Base-by-base conservation (phyloP, 805 yeast genomes). In the Yarrowia sp. region DNA sequence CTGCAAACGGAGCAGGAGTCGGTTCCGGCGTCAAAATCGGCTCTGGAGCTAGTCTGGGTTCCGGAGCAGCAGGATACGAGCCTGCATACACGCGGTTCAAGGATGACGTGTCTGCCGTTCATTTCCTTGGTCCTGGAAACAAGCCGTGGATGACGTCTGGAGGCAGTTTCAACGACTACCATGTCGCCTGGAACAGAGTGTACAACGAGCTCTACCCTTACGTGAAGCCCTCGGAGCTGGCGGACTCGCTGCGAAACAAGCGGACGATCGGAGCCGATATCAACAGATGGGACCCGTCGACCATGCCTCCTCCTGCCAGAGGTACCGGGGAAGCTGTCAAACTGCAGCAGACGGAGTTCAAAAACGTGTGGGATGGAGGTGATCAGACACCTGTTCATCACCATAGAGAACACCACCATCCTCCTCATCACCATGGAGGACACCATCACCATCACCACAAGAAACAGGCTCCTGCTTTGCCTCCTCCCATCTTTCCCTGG, bases 71-170 rank as follows among this genome's bases (percentile, higher is more conserved):
- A 75, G 89, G 91, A 78, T 89, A 88, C 77, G 79, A 82, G 22
- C 95, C 96, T 0, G 95, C 96, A 0, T 86, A 80, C 74, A 78
- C 77, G 48, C 83, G 84, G 74, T 91, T 88, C 75, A 70, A 73
- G 15, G 69, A 76, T 14, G 78, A 82, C 32, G 78, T 86, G 32
- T 80, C 79, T 58, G 74, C 77, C 9, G 73, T 77, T 40, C 83
- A 81, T 69, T 81, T 80, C 68, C 75, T 79, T 38, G 83, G 83
- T 36, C 16, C 73, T 12, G 50, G 59, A 38, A 26, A 48, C 45
- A 81, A 81, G 72, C 83, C 83, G 14, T 81, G 83, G 83, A 64
- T 70, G 26, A 46, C 48, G 35, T 59, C 66, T n/a, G 35, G 40
- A 15, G 36, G 16, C 16, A 26, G 70, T 16, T 56, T 45, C 8